Base-by-base conservation (phyloP, 257 asterid species). In the Nyctanthes arbortristis region DNA sequence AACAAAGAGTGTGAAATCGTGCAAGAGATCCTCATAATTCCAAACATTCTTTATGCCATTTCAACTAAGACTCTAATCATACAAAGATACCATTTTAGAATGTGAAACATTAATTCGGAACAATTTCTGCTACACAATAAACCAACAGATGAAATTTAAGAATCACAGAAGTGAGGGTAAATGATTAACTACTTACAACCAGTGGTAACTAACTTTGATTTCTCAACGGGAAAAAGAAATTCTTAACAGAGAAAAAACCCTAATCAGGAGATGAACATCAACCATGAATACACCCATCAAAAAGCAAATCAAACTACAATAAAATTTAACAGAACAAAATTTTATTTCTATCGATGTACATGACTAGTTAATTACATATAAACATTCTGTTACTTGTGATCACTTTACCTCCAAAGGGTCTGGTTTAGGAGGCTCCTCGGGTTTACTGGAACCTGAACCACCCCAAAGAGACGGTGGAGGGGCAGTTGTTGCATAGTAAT, bases 401-500 rank as follows among this genome's bases (percentile, higher is more conserved):
- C 68, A 24, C 54, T 65, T 29, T 82, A 89, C 96, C 93, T 89
- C 96, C 74, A 84, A 78, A 22, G 63, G 79, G 35, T 80, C 84
- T 5, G 74, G 35, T 68, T 89, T 83, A 22, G 70, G 60, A 0
- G 73, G 47, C 72, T 81, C 80, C 40, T 70, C 82, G 0, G 66
- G 65, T 67, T 70, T 63, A 40, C 65, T 69, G 18, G 62, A 65
- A 63, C 84, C 84, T 9, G 81, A 73, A 36, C 77, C 79, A 20
- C 72, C 83, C 88, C 88, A 87, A 56, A 84, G 61, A 3, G 89
- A 84, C 78, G 74, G 82, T 30, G 92, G 96, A 63, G 93, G 96
- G 62, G 91, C 93, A 40, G 87, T 83, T 55, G 91, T 89, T n/a
- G 96, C 93, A 65, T 86, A 89, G 79, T 89, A 89, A 62, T 84